Base-by-base conservation (phyloP, 345 rosid species). In the Eutrema heterophyllum region DNA sequence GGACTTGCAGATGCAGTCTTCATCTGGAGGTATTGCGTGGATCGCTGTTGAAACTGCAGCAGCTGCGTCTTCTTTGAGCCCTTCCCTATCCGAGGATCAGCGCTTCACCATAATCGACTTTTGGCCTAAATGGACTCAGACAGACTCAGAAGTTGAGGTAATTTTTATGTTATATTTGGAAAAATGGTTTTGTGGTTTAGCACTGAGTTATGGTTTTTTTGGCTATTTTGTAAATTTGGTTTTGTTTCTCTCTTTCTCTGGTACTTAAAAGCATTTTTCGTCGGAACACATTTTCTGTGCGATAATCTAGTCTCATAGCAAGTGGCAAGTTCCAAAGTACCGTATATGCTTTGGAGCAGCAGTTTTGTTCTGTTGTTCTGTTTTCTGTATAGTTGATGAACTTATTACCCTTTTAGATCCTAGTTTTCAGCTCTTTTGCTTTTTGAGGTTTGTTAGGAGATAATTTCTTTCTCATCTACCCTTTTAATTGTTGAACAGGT, bases 61-160 rank as follows among this genome's bases (percentile, higher is more conserved):
- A 65, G 89, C 85, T 83, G 94, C 81, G 64, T 92, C 88, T 16
- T 88, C 98, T 68, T 77, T 84, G 45, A 91, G 87, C 57, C 97
- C 98, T 66, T 91, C 92, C 56, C 85, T 93, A 49, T 89, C 96
- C 49, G 85, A 86, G 78, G 87, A 89, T 40, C 98, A 91, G 81
- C 85, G 89, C 64, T 91, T 93, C 73, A 88, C 83, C 60, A 91
- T 93, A 58, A 75, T 74, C 36, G 89, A 90, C 77, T 87, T 89
- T 80, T 86, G 93, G 35, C 98, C 98, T 4, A 90, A 90, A 76
- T 87, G 96, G 93, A 83, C 88, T 49, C 83, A 80, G 67, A 44
- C 82, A 64, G 87, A 86, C 74, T 68, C 88, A 51, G 91, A 85
- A 80, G 75, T 79, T 57, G 87, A 89, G 98, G 98, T 93, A 84